Evolutionary conservation across 352 stramenopile species (phyloP).

Genomic region (Pythium diclinum): DNA sequence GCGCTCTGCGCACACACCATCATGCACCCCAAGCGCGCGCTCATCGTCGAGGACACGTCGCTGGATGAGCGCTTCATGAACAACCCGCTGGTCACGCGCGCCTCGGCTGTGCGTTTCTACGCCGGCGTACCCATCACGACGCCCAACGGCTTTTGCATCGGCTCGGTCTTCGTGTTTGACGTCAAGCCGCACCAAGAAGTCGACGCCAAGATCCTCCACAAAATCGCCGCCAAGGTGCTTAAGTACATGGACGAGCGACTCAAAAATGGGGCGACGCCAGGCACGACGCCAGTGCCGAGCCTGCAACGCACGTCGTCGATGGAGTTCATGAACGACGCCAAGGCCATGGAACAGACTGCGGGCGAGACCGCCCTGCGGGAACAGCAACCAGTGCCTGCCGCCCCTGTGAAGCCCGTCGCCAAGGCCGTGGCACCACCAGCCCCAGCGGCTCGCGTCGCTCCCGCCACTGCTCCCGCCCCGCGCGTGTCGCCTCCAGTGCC

Average conservation of each 20-base stretch:
- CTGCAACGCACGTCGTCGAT: slow-evolving; percentile 35
- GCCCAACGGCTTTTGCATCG: slow-evolving; percentile 72
- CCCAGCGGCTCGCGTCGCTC: slow-evolving; percentile 17
- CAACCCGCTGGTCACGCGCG: slow-evolving; percentile 80
- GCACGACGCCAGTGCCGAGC: slow-evolving; percentile 4
- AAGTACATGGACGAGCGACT: slow-evolving; percentile 88
- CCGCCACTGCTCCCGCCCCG: slow-evolving; percentile 1
- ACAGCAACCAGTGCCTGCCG: slow-evolving; percentile 32
- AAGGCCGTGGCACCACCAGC: slow-evolving; percentile 29
- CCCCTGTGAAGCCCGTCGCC: slow-evolving; percentile 24
- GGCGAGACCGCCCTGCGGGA: slow-evolving; percentile 58
- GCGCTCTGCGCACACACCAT: slow-evolving; percentile 83
- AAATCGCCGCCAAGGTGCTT: slow-evolving; percentile 83
- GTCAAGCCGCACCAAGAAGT: slow-evolving; percentile 75
- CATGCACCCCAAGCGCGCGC: slow-evolving; percentile 79
- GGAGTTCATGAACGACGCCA: slow-evolving; percentile 26
- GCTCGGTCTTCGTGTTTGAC: slow-evolving; percentile 85
- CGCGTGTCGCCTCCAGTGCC: slow-evolving; percentile 4
- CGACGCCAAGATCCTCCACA: slow-evolving; percentile 82
- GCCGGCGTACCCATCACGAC: slow-evolving; percentile 79
- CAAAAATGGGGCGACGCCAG: slow-evolving; percentile 31
- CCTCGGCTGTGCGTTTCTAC: slow-evolving; percentile 82
- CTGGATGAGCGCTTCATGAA: slow-evolving; percentile 78
- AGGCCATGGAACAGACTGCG: slow-evolving; percentile 42
- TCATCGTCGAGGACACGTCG: slow-evolving; percentile 83